Evolutionary conservation across 148 eudicot species (phyloP).

Genomic region (Polygonum aviculare): DNA sequence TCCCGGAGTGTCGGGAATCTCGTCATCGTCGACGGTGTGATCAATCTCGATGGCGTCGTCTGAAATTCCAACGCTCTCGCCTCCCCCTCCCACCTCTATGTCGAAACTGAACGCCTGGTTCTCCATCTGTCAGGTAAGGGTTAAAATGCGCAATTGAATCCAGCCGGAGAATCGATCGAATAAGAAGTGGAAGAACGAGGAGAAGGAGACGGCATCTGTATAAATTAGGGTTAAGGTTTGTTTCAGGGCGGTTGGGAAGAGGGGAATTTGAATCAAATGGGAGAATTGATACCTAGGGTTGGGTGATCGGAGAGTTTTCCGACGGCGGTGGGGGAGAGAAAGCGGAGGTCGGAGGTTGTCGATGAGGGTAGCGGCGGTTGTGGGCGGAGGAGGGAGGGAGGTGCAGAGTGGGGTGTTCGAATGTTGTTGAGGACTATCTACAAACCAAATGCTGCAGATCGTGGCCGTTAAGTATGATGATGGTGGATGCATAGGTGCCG

Average conservation of each 20-base stretch:
- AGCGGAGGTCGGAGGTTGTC: neutral
- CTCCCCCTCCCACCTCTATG: constrained; percentile 21
- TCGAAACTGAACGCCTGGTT: constrained; percentile 27
- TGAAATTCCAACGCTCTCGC: constrained; percentile 13
- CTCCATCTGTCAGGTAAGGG: constrained; percentile 21
- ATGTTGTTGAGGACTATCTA: constrained; percentile 6
- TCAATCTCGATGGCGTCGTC: constrained; percentile 26
- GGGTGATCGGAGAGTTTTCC: neutral
- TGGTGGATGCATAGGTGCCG: neutral
- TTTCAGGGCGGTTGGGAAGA: neutral
- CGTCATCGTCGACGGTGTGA: constrained; percentile 12
- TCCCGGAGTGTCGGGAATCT: constrained; percentile 6
- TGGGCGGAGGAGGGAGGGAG: constrained; percentile 5
- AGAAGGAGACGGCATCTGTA: neutral
- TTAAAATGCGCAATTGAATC: neutral
- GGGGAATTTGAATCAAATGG: neutral
- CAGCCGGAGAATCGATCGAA: neutral
- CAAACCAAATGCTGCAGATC: constrained; percentile 1
- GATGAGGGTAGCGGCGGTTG: neutral
- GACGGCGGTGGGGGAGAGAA: neutral
- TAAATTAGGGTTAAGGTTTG: constrained; percentile 8
- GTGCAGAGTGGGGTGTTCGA: constrained; percentile 2
- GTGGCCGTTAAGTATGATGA: neutral
- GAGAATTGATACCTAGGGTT: neutral
- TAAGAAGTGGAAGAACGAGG: neutral